Percentiles rank a stretch among this genome's conserved stretches.
These are phyloP conservation scores for Arbutus unedo DNA, from an alignment of 148 eudicot genomes.

Conservation along the genomic window DNA sequence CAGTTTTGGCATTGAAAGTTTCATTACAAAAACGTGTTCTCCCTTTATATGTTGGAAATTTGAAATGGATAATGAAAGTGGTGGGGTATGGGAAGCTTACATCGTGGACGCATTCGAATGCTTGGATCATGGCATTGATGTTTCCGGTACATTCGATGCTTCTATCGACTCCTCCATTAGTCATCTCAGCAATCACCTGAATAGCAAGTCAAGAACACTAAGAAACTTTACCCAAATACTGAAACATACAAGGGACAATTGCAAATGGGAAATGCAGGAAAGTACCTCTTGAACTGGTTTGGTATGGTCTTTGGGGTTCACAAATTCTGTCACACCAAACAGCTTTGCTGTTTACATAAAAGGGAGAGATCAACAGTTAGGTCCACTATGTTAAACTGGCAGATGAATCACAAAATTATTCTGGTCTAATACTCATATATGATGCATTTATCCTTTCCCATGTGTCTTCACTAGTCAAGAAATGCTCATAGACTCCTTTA, in stretches of 20 bases:
- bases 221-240: neutral
- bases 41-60: too few species aligned
- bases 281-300: constrained; percentile 62
- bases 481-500: too few species aligned
- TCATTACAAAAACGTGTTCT: neutral
- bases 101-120: constrained; percentile 88
- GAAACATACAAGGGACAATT: neutral
- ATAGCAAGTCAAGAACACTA: neutral
- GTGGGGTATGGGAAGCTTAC: constrained; percentile 26
- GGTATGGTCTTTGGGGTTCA: constrained; percentile 61
- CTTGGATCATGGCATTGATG: constrained; percentile 70
- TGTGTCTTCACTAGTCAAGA: neutral
- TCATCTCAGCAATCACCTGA: constrained; percentile 64
- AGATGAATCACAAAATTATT: neutral
- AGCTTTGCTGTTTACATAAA: constrained; percentile 46
- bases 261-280: neutral
- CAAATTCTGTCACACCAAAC: constrained; percentile 71
- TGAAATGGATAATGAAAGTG: neutral
- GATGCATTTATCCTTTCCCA: neutral
- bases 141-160: constrained; percentile 70
- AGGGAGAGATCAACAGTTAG: too few species aligned
- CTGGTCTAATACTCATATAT: neutral
- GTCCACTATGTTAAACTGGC: neutral
- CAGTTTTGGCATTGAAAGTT: neutral
- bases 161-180: constrained; percentile 71